Evolutionary conservation across 2,329 filamentous ascomycete species (phyloP), one percentile per base, ranked within the genome.

Genomic region (Aspergillus spinulosporus): DNA sequence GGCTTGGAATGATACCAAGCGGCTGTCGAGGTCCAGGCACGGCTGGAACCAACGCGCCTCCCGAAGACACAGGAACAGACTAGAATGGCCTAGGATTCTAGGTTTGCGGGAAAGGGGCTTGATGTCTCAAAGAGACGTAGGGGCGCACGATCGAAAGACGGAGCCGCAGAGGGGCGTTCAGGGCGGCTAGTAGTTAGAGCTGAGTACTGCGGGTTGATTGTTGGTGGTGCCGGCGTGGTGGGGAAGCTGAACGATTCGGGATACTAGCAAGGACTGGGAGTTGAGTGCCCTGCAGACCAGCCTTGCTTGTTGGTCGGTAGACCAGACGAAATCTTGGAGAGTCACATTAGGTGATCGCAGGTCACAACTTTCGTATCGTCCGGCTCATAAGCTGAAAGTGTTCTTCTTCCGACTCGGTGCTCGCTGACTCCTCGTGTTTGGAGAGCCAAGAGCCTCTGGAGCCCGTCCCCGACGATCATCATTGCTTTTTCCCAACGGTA

Each of bases 201-300:
- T 21, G 21, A 21, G 21, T 21, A 21, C 21, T 21, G 52, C 44
- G 28, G 31, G 44, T 34, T 42, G 47, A 49, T 36, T 26, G 44
- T 58, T 58, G 50, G 54, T 58, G 56, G 32, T 32, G 56, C 55
- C 52, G 52, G 53, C 40, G 49, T 58, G 58, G 58, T 54, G 58
- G 51, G 37, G 49, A 54, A 48, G 51, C 31, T 59, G 52, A 52
- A 44, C 36, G 52, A 34, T 26, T 36, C 21, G 11, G n/a, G 45
- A 46, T 45, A 31, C 34, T 37, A 21, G 21, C 21, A 21, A 21
- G 21, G 21, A 21, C 21, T 21, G 21, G 21, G 21, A 21, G 21
- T 21, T 21, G 21, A 21, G 21, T 21, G 21, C 21, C 21, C 21
- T 21, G 21, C n/a, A 37, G 34, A 12, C 34, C 39, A 15, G 39